Evolutionary conservation across 805 yeast genomes (phyloP).

Genomic region (Metschnikowia cerradonensis): DNA sequence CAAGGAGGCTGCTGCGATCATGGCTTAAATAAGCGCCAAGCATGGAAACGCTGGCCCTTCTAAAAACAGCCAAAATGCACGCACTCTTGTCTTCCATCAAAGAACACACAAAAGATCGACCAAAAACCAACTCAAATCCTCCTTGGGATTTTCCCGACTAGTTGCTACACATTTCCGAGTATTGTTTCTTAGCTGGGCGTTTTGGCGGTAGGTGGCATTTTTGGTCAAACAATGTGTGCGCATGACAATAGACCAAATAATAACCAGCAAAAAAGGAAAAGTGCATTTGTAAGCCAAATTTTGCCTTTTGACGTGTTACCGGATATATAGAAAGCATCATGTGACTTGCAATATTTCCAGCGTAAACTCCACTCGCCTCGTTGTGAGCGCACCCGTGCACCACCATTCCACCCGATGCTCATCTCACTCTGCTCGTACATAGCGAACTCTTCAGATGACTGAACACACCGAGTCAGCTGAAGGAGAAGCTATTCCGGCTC

Average conservation of each 20-base stretch:
- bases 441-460: background rate
- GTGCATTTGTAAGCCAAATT: too few relatives aligned
- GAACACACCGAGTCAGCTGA: background rate
- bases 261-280: background rate
- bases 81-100: background rate
- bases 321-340: background rate
- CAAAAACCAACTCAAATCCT: background rate
- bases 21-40: background rate
- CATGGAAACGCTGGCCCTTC: constrained; percentile 3
- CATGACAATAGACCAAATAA: background rate
- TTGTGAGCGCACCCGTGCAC: background rate
- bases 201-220: background rate
- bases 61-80: background rate
- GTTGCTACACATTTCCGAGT: too few relatives aligned
- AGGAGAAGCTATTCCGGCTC: background rate
- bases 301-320: background rate
- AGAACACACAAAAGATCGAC: background rate
- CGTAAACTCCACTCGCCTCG: background rate
- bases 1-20: background rate
- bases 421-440: background rate
- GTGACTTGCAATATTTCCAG: background rate
- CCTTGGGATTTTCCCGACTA: too few relatives aligned
- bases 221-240: background rate
- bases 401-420: background rate
- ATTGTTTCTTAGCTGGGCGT: too few relatives aligned